Evolutionary conservation across 1,284 basidiomycete genomes (phyloP).

Genomic region (Melampsora larici-populina): DNA sequence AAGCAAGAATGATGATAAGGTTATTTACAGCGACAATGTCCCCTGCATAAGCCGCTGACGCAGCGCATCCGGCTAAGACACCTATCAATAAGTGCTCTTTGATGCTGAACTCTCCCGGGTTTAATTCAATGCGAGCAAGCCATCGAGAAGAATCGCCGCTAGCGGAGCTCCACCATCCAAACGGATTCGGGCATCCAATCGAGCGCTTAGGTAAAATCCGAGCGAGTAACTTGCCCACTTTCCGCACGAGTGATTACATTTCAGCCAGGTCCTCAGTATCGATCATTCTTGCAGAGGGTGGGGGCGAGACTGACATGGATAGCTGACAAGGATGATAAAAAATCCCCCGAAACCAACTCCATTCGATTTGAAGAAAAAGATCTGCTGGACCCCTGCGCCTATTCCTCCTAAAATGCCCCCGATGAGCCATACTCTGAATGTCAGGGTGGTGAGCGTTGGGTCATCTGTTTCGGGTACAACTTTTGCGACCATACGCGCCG

Average conservation of each 20-base stretch:
- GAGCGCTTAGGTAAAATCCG: constrained; percentile 12
- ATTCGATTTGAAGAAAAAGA: constrained; percentile 47
- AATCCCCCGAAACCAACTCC: constrained; percentile 17
- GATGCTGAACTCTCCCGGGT: constrained; percentile 59
- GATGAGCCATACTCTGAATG: constrained; percentile 58
- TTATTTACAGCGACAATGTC: constrained; percentile 33
- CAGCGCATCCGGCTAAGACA: constrained; percentile 29
- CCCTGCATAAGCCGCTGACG: constrained; percentile 36
- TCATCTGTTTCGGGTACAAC: constrained; percentile 60
- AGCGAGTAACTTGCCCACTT: constrained; percentile 29
- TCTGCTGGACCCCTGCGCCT: constrained; percentile 57
- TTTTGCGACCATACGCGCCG: constrained; percentile 14
- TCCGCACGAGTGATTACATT: neutral
- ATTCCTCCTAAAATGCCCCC: constrained; percentile 59
- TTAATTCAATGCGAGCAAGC: constrained; percentile 50
- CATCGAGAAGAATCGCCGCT: constrained; percentile 7
- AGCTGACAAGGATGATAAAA: constrained; percentile 19
- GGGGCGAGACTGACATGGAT: constrained; percentile 11
- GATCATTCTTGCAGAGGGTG: no score
- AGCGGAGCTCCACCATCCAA: constrained; percentile 19
- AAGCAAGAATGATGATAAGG: neutral
- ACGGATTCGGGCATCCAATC: constrained; percentile 14
- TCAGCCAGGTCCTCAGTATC: neutral
- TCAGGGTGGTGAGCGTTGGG: constrained; percentile 58
- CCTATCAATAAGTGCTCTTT: constrained; percentile 45